phyloP scores from a whole-genome alignment of 306 rosid species.

The Cajanus cajan region DNA sequence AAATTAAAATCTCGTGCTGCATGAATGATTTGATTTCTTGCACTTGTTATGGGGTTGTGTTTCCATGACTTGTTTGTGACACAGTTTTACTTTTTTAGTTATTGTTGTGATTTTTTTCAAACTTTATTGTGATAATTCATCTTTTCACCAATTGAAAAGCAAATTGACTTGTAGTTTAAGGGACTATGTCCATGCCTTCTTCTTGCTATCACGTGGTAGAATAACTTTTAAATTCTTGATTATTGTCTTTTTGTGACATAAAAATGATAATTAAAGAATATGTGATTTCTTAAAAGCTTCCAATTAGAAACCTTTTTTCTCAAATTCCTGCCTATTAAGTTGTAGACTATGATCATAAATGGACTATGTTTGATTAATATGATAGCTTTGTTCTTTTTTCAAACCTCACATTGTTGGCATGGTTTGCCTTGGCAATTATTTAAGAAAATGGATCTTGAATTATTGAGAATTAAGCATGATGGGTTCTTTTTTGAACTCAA shows the following conservation, averaged over 20 bases:
- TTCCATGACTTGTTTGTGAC: slow-evolving; percentile 28
- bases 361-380: not conserved
- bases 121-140: slow-evolving; percentile 36
- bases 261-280: not conserved
- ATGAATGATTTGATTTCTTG: slow-evolving; percentile 25
- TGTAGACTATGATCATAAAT: not conserved
- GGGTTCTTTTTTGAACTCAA: not conserved
- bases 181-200: not conserved
- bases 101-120: slow-evolving; percentile 27
- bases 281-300: not conserved
- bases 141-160: slow-evolving; percentile 31
- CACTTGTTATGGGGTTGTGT: slow-evolving; percentile 23
- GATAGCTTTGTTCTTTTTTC: not conserved
- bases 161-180: slow-evolving; percentile 27
- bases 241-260: not conserved
- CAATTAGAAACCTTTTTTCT: slow-evolving; percentile 1
- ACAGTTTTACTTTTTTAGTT: slow-evolving; percentile 24
- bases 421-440: not conserved
- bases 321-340: not conserved
- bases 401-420: not conserved
- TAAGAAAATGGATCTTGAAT: slow-evolving; percentile 6
- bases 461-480: not conserved
- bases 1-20: slow-evolving; percentile 56
- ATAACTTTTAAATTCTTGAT: not conserved
- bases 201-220: not conserved